phyloP scores from a whole-genome alignment of 78 protist species.

The Dictyostelium discoideum region dicty_2.7 NC_007088.5:91001-91500 shows the following conservation, averaged over 20 bases:
- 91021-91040: background rate
- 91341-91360: background rate
- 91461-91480: background rate
- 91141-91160: conserved; percentile 56
- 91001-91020: conserved; percentile 40
- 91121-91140: conserved; percentile 40
- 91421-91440: background rate
- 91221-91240: conserved; percentile 10
- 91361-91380: background rate
- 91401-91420: background rate
- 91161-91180: conserved; percentile 41
- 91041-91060: background rate
- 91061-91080: no score
- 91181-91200: conserved; percentile 62
- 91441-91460: background rate
- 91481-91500: conserved; percentile 10
- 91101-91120: conserved; percentile 1
- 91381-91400: background rate
- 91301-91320: background rate
- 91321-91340: background rate
- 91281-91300: background rate
- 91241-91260: conserved; percentile 7
- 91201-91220: conserved; percentile 28
- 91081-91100: background rate
- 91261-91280: background rate